These are phyloP conservation scores for Ochetophila trinervis DNA, from an alignment of 306 rosid species.

Conservation along the genomic window DNA sequence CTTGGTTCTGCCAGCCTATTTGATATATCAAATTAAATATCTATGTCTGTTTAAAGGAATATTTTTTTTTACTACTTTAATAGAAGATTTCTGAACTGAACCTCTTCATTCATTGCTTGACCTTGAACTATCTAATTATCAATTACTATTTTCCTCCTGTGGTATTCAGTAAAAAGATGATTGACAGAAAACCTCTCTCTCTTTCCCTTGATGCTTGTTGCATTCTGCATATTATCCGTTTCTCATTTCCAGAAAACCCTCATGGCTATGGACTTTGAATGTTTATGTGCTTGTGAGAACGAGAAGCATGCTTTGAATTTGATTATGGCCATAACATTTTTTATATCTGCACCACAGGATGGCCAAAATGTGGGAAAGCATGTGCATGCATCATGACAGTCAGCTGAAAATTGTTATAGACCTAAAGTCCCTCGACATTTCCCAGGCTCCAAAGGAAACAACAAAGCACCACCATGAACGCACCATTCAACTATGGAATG, in stretches of 20 bases:
- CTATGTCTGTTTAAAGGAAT: too few relatives aligned
- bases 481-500: constrained; percentile 58
- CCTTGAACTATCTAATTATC: neutral
- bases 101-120: neutral
- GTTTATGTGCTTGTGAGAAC: neutral
- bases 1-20: too few relatives aligned
- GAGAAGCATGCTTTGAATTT: constrained; percentile 3
- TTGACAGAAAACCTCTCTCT: neutral
- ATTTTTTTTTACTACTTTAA: too few relatives aligned
- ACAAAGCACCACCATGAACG: constrained; percentile 62
- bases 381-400: constrained; percentile 51
- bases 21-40: too few relatives aligned
- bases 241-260: neutral
- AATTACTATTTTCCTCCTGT: neutral
- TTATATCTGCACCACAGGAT: constrained; percentile 44
- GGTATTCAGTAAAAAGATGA: neutral
- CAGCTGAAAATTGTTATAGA: constrained; percentile 58
- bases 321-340: constrained; percentile 15
- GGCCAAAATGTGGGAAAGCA: constrained; percentile 74
- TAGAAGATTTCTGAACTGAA: neutral
- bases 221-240: neutral
- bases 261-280: neutral
- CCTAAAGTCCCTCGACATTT: constrained; percentile 57
- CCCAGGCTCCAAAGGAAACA: constrained; percentile 63
- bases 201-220: neutral